Conservation (phyloP, 2,329 filamentous ascomycete genomes). For the Chrysoporthe deuterocubensis region DNA sequence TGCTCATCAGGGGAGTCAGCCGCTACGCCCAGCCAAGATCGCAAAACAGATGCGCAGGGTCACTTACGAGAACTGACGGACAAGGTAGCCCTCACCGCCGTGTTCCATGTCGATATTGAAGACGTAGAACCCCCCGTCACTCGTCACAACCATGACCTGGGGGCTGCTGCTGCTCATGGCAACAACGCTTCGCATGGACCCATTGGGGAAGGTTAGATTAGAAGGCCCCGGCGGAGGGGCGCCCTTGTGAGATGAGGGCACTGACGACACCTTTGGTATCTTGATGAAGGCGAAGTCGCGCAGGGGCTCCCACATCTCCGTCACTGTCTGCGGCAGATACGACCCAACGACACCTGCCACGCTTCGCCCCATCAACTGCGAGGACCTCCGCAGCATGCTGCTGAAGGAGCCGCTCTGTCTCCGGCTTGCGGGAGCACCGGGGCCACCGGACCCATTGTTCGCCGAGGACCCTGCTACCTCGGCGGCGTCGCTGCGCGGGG, state of each 20-base stretch:
- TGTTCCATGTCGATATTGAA: slow-evolving; percentile 95
- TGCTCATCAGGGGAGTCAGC: neutral
- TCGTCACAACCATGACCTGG: slow-evolving; percentile 97
- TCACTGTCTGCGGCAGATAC: slow-evolving; percentile 90
- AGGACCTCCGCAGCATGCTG: slow-evolving; percentile 90
- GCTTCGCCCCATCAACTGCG: slow-evolving; percentile 87
- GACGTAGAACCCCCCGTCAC: slow-evolving; percentile 91
- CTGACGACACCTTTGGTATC: slow-evolving; percentile 66
- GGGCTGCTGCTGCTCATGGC: slow-evolving; percentile 94
- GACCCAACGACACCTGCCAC: slow-evolving; percentile 88
- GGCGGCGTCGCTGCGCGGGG: slow-evolving; percentile 52
- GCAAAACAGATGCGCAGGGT: neutral
- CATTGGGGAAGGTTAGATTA: slow-evolving; percentile 31
- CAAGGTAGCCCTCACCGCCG: slow-evolving; percentile 87
- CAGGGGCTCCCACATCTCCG: slow-evolving; percentile 96
- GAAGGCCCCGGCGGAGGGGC: slow-evolving; percentile 32
- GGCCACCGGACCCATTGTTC: slow-evolving; percentile 31
- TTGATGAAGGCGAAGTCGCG: slow-evolving; percentile 97
- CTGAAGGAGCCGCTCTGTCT: slow-evolving; percentile 78
- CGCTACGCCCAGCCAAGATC: neutral
- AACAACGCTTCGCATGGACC: slow-evolving; percentile 83
- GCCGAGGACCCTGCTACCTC: slow-evolving; percentile 42
- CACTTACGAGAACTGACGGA: slow-evolving; percentile 90
- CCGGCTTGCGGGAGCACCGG: slow-evolving; percentile 41
- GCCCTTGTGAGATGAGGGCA: slow-evolving; percentile 35